phyloP scores from a whole-genome alignment of 805 yeast species.

The Schizosaccharomyces cryophilus region DNA sequence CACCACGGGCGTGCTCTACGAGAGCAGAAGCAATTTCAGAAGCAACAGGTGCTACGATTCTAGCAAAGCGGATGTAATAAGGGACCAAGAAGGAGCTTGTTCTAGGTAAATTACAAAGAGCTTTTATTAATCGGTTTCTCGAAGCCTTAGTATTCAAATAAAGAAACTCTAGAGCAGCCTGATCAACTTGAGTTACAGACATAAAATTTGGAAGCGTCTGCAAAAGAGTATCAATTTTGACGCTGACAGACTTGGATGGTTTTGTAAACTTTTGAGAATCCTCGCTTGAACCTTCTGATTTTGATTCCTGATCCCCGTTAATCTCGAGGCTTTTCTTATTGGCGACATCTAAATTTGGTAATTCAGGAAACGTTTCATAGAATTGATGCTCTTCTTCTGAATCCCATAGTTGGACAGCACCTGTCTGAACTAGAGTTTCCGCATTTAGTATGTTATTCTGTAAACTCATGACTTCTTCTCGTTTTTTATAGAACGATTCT shows the following conservation, averaged over 20 bases:
- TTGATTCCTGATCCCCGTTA: background rate
- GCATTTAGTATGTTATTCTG: slow-evolving; percentile 5
- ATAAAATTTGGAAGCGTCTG: slow-evolving; percentile 5
- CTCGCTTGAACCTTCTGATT: background rate
- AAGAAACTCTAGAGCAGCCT: slow-evolving; percentile 13
- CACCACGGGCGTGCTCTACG: slow-evolving; percentile 26
- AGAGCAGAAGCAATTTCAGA: slow-evolving; percentile 29
- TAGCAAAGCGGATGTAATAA: slow-evolving; percentile 41
- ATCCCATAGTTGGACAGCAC: background rate
- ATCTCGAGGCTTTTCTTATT: background rate
- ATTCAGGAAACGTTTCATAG: background rate
- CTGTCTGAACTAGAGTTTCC: slow-evolving; percentile 14
- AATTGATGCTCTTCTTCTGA: background rate
- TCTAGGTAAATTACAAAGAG: slow-evolving; percentile 25
- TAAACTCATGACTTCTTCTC: background rate
- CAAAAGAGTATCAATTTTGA: slow-evolving; percentile 8
- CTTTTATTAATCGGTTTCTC: slow-evolving; percentile 30
- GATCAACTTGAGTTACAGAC: slow-evolving; percentile 12
- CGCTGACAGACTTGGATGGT: slow-evolving; percentile 7
- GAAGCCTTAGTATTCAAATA: slow-evolving; percentile 49
- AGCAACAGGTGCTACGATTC: slow-evolving; percentile 27
- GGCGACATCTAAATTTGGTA: too few relatives aligned
- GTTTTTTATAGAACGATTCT: slow-evolving; percentile 3
- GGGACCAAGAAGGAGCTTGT: slow-evolving; percentile 15
- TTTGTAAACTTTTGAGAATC: background rate